Evolutionary conservation across 495 filamentous ascomycete genomes (phyloP).

Genomic region (Talaromyces thailandensis): DNA sequence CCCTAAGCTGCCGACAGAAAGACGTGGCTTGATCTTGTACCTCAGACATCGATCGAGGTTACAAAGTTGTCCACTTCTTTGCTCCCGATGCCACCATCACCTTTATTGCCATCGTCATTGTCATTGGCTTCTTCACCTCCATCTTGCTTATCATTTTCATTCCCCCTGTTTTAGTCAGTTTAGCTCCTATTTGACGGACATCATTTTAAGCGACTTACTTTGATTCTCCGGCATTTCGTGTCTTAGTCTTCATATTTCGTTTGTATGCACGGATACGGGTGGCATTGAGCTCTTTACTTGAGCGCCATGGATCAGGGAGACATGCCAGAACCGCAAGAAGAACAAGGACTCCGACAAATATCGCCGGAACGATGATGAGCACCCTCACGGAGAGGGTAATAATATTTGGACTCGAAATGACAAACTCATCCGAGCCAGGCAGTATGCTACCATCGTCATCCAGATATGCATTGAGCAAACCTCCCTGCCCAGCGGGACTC

Average conservation of each 20-base stretch:
- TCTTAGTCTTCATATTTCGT: not conserved
- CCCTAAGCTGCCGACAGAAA: not conserved
- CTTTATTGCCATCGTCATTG: not conserved
- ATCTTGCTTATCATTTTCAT: not conserved
- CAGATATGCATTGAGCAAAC: not conserved
- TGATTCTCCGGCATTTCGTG: not conserved
- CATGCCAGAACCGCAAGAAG: not conserved
- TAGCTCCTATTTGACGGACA: not conserved
- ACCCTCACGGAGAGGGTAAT: slow-evolving; percentile 19
- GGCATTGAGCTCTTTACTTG: slow-evolving; percentile 1
- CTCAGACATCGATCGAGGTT: not conserved
- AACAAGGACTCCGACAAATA: slow-evolving; percentile 10
- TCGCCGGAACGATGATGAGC: slow-evolving; percentile 19
- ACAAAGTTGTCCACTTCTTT: not conserved
- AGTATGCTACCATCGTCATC: slow-evolving; percentile 4
- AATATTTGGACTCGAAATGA: slow-evolving; percentile 24
- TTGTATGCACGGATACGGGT: not conserved
- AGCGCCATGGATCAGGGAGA: slow-evolving; percentile 4
- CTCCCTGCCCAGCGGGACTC: not conserved
- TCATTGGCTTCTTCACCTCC: not conserved
- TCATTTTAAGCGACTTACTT: not conserved
- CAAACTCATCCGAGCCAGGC: slow-evolving; percentile 19
- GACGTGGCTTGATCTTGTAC: not conserved
- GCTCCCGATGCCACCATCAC: not conserved
- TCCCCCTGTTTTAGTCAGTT: not conserved